These are phyloP conservation scores for Boletus coccyginus DNA, from an alignment of 768 basidiomycete species.

Conservation along the genomic window DNA sequence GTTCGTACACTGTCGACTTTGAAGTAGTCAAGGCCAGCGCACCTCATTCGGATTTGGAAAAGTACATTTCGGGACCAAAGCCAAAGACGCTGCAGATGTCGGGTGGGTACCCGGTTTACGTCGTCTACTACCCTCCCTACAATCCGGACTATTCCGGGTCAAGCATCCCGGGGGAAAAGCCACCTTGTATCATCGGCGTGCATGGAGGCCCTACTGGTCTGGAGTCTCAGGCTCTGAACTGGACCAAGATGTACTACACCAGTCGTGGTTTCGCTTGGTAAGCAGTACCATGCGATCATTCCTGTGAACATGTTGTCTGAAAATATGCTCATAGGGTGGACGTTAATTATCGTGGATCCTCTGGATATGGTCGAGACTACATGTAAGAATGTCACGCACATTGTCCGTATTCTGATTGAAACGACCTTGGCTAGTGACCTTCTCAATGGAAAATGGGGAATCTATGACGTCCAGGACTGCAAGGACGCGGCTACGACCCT, in stretches of 20 bases:
- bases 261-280: constrained; percentile 70
- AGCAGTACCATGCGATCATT: constrained; percentile 5
- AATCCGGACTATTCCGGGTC: constrained; percentile 53
- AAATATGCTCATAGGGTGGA: constrained; percentile 46
- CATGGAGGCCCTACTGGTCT: constrained; percentile 71
- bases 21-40: constrained; percentile 14
- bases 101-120: constrained; percentile 37
- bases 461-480: constrained; percentile 66
- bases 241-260: constrained; percentile 62
- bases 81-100: constrained; percentile 2
- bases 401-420: background rate
- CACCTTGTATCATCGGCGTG: constrained; percentile 59
- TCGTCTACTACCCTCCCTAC: constrained; percentile 58
- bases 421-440: constrained; percentile 37
- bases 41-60: background rate
- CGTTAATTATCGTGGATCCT: constrained; percentile 74
- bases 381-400: constrained; percentile 31
- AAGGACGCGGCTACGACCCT: constrained; percentile 31
- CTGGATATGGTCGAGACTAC: constrained; percentile 68
- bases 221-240: constrained; percentile 44
- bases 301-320: background rate
- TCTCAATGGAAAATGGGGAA: constrained; percentile 65
- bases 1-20: background rate
- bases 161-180: constrained; percentile 45
- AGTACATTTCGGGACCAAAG: constrained; percentile 13